Evolutionary conservation across 2,329 filamentous ascomycete genomes (phyloP).

Genomic region (Venturiaceae sp.): DNA sequence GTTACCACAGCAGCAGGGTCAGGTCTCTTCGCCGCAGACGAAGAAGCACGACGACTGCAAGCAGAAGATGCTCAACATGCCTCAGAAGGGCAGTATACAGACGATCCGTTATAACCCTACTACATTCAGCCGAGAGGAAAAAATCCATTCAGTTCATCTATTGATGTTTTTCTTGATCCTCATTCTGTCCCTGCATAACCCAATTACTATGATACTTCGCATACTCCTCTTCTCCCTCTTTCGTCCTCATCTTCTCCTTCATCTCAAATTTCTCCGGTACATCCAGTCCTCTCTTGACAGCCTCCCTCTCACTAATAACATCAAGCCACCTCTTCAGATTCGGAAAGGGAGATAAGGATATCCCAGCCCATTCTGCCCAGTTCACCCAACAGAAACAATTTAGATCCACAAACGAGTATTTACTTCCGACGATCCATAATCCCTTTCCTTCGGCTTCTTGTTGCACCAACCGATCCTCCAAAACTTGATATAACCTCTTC

Average conservation of each 20-base stretch:
- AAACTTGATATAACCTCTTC: slow-evolving; percentile 31
- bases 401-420: slow-evolving; percentile 39
- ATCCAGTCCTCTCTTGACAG: slow-evolving; percentile 22
- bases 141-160: slow-evolving; percentile 1
- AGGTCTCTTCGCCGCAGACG: slow-evolving; percentile 72
- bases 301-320: slow-evolving; percentile 20
- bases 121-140: not conserved
- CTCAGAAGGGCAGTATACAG: not conserved
- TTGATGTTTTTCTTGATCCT: slow-evolving; percentile 27
- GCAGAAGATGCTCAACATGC: not conserved
- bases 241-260: slow-evolving; percentile 49
- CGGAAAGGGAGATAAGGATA: slow-evolving; percentile 19
- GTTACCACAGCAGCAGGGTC: slow-evolving; percentile 78
- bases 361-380: slow-evolving; percentile 29
- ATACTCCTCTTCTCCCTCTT: slow-evolving; percentile 47
- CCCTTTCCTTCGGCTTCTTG: slow-evolving; percentile 15
- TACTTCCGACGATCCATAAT: slow-evolving; percentile 34
- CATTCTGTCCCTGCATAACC: slow-evolving; percentile 28
- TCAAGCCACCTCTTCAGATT: slow-evolving; percentile 21
- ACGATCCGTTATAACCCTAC: slow-evolving; percentile 3
- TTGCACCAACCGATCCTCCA: slow-evolving; percentile 21
- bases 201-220: slow-evolving; percentile 25
- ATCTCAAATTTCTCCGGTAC: slow-evolving; percentile 30
- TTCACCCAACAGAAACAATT: slow-evolving; percentile 68
- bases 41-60: slow-evolving; percentile 46